phyloP scores from a whole-genome alignment of 2,329 filamentous ascomycete genomes.

The Ophiocordyceps polyrhachis-furcata region DNA sequence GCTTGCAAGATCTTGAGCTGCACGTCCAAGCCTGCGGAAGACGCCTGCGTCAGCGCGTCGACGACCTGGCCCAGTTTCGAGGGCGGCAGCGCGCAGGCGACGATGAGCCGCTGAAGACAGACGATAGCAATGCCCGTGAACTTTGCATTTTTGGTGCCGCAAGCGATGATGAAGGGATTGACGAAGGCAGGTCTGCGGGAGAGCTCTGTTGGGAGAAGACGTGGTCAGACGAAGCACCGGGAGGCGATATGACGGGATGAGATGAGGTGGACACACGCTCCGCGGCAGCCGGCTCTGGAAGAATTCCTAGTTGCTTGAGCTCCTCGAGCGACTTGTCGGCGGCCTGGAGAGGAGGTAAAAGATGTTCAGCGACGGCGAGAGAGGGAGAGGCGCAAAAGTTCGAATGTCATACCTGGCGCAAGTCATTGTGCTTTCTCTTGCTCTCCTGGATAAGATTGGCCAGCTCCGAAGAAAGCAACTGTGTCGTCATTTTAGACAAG shows the following conservation, averaged over 20 bases:
- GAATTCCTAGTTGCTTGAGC: slow-evolving; percentile 36
- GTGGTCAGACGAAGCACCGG: background rate
- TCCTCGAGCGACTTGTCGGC: slow-evolving; percentile 89
- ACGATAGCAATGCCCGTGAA: slow-evolving; percentile 76
- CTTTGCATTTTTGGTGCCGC: slow-evolving; percentile 74
- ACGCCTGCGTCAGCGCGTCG: slow-evolving; percentile 71
- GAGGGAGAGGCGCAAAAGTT: background rate
- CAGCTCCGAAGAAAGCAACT: slow-evolving; percentile 76
- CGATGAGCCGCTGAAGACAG: slow-evolving; percentile 75
- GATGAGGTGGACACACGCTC: slow-evolving; percentile 12
- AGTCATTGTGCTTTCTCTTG: slow-evolving; percentile 81
- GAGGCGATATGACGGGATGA: background rate
- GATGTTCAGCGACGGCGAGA: background rate
- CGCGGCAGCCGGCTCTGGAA: slow-evolving; percentile 18
- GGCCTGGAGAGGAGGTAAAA: slow-evolving; percentile 33
- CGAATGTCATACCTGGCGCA: slow-evolving; percentile 47
- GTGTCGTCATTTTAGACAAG: slow-evolving; percentile 57
- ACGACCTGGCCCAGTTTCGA: slow-evolving; percentile 71
- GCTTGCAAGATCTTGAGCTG: slow-evolving; percentile 93
- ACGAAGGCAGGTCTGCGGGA: slow-evolving; percentile 67
- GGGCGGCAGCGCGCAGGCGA: slow-evolving; percentile 60
- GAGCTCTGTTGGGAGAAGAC: slow-evolving; percentile 42
- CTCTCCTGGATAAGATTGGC: slow-evolving; percentile 86
- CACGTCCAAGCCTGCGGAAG: slow-evolving; percentile 65
- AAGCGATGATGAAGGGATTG: slow-evolving; percentile 87